Evolutionary conservation across 148 eudicot genomes (phyloP).

Genomic region (Cornus controversa): DNA sequence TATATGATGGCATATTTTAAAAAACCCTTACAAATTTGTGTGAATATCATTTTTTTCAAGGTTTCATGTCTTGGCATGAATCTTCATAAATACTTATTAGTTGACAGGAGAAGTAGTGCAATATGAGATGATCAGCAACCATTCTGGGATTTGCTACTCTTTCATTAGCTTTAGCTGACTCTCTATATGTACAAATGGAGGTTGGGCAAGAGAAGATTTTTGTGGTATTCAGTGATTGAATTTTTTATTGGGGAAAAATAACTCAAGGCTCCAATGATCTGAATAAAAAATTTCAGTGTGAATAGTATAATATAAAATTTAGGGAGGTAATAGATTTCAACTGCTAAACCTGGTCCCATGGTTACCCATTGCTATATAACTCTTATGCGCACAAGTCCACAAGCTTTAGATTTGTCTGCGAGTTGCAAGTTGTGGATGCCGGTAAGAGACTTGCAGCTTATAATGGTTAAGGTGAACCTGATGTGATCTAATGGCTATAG

Average conservation of each 20-base stretch:
- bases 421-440: background rate
- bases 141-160: background rate
- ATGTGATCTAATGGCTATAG: background rate
- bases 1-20: too few relatives aligned
- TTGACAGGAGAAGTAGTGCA: background rate
- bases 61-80: background rate
- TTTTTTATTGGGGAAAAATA: background rate
- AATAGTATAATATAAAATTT: too few relatives aligned
- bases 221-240: background rate
- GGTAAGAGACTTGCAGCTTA: background rate
- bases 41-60: too few relatives aligned
- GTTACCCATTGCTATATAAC: background rate
- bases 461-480: background rate
- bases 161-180: too few relatives aligned
- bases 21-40: too few relatives aligned
- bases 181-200: too few relatives aligned
- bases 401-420: background rate
- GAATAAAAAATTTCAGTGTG: too few relatives aligned
- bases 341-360: background rate
- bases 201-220: too few relatives aligned
- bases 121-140: too few relatives aligned
- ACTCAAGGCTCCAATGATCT: too few relatives aligned
- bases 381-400: background rate
- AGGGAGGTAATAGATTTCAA: background rate
- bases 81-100: background rate